phyloP scores from a whole-genome alignment of 345 rosid species.

The Fremontodendron californicum region DNA sequence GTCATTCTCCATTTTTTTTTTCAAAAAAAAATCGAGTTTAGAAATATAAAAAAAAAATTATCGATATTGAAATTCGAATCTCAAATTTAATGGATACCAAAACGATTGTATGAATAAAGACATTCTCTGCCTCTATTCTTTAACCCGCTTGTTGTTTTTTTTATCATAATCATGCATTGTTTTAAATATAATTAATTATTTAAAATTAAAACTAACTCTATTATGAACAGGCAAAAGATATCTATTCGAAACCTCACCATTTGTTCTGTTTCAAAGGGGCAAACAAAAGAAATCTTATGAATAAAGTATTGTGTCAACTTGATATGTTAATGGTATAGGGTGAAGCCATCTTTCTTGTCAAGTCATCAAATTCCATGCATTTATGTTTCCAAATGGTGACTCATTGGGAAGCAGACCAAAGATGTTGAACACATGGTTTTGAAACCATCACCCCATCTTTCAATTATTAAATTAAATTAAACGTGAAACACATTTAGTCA shows the following conservation, averaged over 20 bases:
- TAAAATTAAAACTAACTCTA: too few species aligned
- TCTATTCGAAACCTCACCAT: neutral
- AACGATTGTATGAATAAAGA: too few species aligned
- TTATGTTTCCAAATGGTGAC: neutral
- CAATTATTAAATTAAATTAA: neutral
- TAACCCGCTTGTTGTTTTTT: too few species aligned
- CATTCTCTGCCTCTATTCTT: too few species aligned
- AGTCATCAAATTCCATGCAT: slow-evolving; percentile 12
- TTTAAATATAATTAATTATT: too few species aligned
- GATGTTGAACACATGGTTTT: neutral
- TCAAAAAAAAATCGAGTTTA: too few species aligned
- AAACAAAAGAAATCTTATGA: neutral
- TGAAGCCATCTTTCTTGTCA: slow-evolving; percentile 1
- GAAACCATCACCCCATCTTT: neutral
- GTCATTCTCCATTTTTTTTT: too few species aligned
- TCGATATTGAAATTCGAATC: too few species aligned
- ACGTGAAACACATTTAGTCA: neutral
- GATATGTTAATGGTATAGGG: neutral
- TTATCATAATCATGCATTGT: too few species aligned
- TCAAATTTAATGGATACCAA: too few species aligned
- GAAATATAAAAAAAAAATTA: too few species aligned
- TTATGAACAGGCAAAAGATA: too few species aligned
- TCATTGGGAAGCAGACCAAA: neutral
- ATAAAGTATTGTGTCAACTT: neutral
- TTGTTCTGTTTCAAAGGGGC: neutral